phyloP scores from a whole-genome alignment of 257 asterid species.

The Capsicum baccatum region DNA sequence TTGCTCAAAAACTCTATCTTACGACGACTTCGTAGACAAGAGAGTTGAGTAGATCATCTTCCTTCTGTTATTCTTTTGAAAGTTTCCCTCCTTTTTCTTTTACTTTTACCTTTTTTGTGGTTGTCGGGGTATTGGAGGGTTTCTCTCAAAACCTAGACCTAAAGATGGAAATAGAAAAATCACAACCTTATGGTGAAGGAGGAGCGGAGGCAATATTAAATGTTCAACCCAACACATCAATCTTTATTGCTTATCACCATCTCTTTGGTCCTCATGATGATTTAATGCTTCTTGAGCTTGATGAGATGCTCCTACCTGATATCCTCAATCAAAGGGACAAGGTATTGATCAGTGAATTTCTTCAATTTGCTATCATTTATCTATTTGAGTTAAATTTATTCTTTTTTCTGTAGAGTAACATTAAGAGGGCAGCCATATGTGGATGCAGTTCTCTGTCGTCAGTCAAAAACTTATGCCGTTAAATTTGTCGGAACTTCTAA shows the following conservation, averaged over 20 bases:
- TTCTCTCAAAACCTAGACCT: background rate
- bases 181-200: conserved; percentile 42
- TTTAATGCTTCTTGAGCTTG: conserved; percentile 84
- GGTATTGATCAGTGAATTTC: background rate
- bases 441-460: conserved; percentile 90
- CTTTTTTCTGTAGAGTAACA: conserved; percentile 56
- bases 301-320: conserved; percentile 80
- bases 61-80: background rate
- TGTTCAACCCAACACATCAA: conserved; percentile 63
- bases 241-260: conserved; percentile 72
- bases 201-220: conserved; percentile 81
- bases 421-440: conserved; percentile 93
- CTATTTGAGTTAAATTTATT: conserved; percentile 22
- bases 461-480: conserved; percentile 80
- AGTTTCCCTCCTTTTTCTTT: background rate
- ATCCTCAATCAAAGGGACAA: conserved; percentile 70
- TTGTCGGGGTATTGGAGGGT: background rate
- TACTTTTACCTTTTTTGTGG: background rate
- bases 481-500: conserved; percentile 95
- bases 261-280: conserved; percentile 76
- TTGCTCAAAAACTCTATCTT: conserved; percentile 3
- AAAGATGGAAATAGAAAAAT: conserved; percentile 34
- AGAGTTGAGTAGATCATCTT: background rate
- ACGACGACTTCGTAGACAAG: background rate
- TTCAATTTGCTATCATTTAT: conserved; percentile 12